A percentile compares a stretch with the other conserved stretches of the same genome.
These are phyloP conservation scores for Sambucus nigra DNA, from an alignment of 129 eudicot species.

Conservation along the genomic window DNA sequence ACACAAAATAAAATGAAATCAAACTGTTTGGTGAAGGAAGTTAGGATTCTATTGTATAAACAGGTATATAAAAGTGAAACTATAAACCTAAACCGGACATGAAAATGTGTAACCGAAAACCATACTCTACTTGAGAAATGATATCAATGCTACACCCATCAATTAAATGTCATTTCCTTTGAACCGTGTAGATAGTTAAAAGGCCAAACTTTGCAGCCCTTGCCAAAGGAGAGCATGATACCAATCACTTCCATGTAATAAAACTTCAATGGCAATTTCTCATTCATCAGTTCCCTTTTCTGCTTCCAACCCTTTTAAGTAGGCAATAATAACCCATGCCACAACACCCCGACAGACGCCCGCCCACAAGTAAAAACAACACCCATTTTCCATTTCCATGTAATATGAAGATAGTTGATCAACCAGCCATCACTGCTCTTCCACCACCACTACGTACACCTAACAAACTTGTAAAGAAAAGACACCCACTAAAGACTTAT, in stretches of 20 bases:
- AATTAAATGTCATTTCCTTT: conserved; percentile 1
- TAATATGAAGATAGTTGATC: conserved; percentile 13
- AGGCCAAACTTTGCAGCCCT: background rate
- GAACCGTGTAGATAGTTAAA: conserved; percentile 1
- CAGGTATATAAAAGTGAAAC: conserved; percentile 16
- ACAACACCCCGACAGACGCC: conserved; percentile 7
- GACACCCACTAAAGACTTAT: conserved; percentile 23
- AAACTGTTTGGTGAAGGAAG: conserved; percentile 15
- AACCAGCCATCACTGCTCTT: conserved; percentile 16
- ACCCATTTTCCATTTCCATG: background rate
- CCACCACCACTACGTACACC: conserved; percentile 8
- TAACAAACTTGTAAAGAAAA: conserved; percentile 17
- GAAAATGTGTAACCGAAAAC: conserved; percentile 2
- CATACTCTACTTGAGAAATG: background rate
- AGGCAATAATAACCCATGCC: conserved; percentile 6
- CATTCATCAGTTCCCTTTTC: conserved; percentile 15
- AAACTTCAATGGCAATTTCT: background rate
- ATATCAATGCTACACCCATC: conserved; percentile 11
- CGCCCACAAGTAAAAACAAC: conserved; percentile 1
- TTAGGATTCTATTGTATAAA: conserved; percentile 29
- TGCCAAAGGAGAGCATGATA: background rate
- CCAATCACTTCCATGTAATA: no score
- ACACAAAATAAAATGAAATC: background rate
- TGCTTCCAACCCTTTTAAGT: conserved; percentile 5
- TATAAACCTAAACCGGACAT: conserved; percentile 1